These are phyloP conservation scores for Cyberlindnera meyerae DNA, from an alignment of 805 yeast species.

Conservation along the genomic window DNA sequence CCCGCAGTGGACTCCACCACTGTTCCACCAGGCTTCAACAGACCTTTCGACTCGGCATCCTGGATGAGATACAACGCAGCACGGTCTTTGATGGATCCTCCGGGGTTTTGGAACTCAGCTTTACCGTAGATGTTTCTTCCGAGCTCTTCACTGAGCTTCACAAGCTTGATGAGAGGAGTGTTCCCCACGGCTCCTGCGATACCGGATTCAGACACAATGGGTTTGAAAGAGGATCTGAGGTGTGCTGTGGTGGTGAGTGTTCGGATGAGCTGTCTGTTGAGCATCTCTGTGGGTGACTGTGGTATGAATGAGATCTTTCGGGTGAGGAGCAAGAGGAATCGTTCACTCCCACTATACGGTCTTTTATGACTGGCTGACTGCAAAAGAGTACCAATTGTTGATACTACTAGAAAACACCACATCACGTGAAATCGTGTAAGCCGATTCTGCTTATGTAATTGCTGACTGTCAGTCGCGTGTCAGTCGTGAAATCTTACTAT, in stretches of 20 bases:
- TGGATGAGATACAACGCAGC: constrained; percentile 76
- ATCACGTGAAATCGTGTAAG: constrained; percentile 5
- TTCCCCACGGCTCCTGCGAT: constrained; percentile 87
- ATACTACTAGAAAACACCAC: background rate
- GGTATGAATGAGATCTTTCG: too few relatives aligned
- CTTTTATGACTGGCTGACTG: background rate
- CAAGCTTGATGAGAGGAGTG: constrained; percentile 73
- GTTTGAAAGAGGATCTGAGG: constrained; percentile 27
- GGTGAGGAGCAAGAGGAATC: too few relatives aligned
- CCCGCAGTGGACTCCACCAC: constrained; percentile 94
- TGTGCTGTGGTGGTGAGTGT: constrained; percentile 7
- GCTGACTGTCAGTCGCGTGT: background rate
- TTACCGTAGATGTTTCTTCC: constrained; percentile 81
- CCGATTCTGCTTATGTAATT: background rate
- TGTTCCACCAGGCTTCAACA: constrained; percentile 72
- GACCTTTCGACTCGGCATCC: constrained; percentile 70
- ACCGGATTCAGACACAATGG: constrained; percentile 62
- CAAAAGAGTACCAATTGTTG: constrained; percentile 1
- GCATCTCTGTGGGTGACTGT: constrained; percentile 9
- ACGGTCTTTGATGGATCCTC: constrained; percentile 88
- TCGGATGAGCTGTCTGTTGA: constrained; percentile 10
- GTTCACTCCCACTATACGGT: too few relatives aligned
- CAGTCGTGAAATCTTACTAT: too few relatives aligned
- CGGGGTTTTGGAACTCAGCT: constrained; percentile 92
- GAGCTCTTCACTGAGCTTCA: constrained; percentile 47